Base-by-base conservation (phyloP, 805 yeast genomes). In the Sungouiella blattae region DNA sequence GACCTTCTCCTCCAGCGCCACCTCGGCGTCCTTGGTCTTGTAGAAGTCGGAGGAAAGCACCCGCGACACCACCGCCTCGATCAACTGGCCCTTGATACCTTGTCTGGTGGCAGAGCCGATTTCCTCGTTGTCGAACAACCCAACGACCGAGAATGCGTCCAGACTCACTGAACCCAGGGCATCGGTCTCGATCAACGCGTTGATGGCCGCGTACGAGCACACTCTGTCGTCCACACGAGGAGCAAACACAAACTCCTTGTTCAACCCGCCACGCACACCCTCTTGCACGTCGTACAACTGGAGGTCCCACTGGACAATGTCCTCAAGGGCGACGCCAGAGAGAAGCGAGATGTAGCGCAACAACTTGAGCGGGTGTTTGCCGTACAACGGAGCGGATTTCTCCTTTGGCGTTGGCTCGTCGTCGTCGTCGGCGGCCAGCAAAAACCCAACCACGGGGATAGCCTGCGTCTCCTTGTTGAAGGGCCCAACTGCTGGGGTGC, bases 181-280 rank as follows among this genome's bases (percentile, higher is more conserved):
- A 17, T 50, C 58, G 12, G 69, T 55, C 35, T 63, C 69, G 30
- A 83, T 57, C 42, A 87, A 62, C 0, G 83, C 78, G 36, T 67
- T 56, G 36, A 83, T 55, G 14, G 91, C 93, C 14, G 91, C 75
- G 55, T 68, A 87, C 2, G 89, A 78, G 59, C 91, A 85, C 43
- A 85, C 71, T 62, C 93, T 76, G 62, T 87, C 95, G 56, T 87
- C 96, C 32, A 87, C 67, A 55, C 96, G 76, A 30, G 95, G 95
- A 6, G 87, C 83, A 59, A 75, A 83, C 36, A 87, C 57, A 58
- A 86, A 85, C 49, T 87, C 95, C 44, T 76, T 69, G 47, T 77
- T 76, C 44, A 87, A 64, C 4, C 96, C 95, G 39, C 93, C 94
- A 43, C 82, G 62, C 9, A 77, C 60, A 32, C 93, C 93, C 50